Evolutionary conservation across 2,329 filamentous ascomycete genomes (phyloP).

Genomic region (Coniochaeta sp.): DNA sequence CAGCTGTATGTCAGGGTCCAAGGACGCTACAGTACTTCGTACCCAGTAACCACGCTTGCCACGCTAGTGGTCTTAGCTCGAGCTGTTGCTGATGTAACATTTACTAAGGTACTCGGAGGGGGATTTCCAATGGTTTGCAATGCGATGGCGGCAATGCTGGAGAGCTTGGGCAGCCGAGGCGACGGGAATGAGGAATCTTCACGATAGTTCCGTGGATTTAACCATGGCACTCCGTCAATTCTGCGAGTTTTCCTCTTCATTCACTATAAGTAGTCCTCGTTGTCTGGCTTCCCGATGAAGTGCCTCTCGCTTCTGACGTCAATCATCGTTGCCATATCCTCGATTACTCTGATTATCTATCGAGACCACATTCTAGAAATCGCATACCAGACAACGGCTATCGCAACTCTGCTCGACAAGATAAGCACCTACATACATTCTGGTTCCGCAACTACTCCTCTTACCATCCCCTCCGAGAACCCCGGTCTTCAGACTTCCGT

Average conservation of each 20-base stretch:
- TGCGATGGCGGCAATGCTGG: neutral
- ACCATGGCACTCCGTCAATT: constrained; percentile 1
- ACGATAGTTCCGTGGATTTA: constrained; percentile 10
- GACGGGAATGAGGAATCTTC: constrained; percentile 6
- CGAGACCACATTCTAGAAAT: constrained; percentile 21
- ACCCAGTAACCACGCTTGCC: too few relatives aligned
- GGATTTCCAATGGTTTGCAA: neutral
- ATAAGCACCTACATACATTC: constrained; percentile 8
- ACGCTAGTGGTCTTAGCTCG: too few relatives aligned
- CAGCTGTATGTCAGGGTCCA: too few relatives aligned
- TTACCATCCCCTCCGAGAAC: constrained; percentile 6
- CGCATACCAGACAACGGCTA: constrained; percentile 10
- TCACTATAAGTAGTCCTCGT: neutral
- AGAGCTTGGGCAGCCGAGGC: neutral
- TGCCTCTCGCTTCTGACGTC: constrained; percentile 27
- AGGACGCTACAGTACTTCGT: too few relatives aligned
- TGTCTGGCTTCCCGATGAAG: constrained; percentile 23
- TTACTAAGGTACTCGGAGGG: constrained; percentile 4
- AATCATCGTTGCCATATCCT: constrained; percentile 29
- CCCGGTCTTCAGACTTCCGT: constrained; percentile 12
- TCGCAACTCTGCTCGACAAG: constrained; percentile 12
- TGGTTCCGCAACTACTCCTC: constrained; percentile 5
- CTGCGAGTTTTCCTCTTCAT: neutral
- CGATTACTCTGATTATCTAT: constrained; percentile 20
- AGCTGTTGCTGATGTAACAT: constrained; percentile 8